These are phyloP conservation scores for Penicillium sclerotiorum DNA, from an alignment of 2,329 filamentous ascomycete genomes.

Conservation along the genomic window DNA sequence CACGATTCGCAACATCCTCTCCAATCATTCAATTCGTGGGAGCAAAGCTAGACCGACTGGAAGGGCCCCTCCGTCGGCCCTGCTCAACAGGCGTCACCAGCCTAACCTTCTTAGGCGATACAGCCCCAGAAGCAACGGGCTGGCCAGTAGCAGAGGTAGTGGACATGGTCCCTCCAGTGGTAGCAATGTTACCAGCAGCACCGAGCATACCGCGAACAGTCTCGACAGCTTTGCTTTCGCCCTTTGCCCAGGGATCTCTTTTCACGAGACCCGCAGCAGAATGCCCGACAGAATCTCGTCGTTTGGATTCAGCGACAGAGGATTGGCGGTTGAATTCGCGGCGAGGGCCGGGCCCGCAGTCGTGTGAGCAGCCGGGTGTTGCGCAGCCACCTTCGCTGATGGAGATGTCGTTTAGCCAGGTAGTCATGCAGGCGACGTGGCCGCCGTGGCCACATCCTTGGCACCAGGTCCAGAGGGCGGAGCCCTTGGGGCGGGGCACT, in stretches of 20 bases:
- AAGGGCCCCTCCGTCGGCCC: conserved; percentile 28
- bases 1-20: background rate
- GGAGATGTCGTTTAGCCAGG: conserved; percentile 56
- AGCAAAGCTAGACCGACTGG: conserved; percentile 24
- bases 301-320: conserved; percentile 35
- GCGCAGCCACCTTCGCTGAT: conserved; percentile 59
- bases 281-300: conserved; percentile 35
- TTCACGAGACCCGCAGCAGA: conserved; percentile 42
- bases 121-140: conserved; percentile 34
- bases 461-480: conserved; percentile 59
- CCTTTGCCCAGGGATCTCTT: conserved; percentile 48
- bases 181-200: conserved; percentile 36
- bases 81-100: conserved; percentile 49
- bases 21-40: conserved; percentile 9
- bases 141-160: conserved; percentile 24
- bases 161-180: conserved; percentile 24
- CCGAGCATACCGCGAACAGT: conserved; percentile 49
- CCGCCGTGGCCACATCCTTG: conserved; percentile 63
- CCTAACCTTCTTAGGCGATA: conserved; percentile 50
- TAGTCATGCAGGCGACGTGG: conserved; percentile 59
- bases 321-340: conserved; percentile 43
- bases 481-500: conserved; percentile 33
- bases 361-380: conserved; percentile 61
- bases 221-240: conserved; percentile 50
- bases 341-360: conserved; percentile 57